Evolutionary conservation across 176 grass and related monocot genomes (phyloP), one percentile per base, ranked within the genome.

Genomic region (Otatea glauca): DNA sequence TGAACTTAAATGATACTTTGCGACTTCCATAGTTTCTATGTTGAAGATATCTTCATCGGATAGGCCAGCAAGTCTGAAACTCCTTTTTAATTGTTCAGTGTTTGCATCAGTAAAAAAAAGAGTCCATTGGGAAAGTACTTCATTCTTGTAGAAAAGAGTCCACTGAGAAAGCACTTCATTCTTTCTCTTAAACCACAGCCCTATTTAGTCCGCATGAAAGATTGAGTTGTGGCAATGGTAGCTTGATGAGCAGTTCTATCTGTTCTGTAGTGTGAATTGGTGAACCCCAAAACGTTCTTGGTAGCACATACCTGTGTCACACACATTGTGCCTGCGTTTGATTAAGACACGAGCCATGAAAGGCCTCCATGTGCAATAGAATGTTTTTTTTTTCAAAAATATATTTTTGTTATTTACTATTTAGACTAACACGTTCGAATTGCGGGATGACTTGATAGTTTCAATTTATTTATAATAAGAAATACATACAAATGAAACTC

Each of bases 81-180:
- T 54, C 15, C 39, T 27, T 60, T 76, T 49, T 66, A 68, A 29
- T 41, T 59, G 13, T 82, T 67, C 29, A 79, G 38, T 43, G 42
- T 44, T 82, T 59, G 79, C 79, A 82, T 38, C 18, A 73, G 18
- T 49, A n/a, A 70, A 63, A 70, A 63, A 69, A 49, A 24, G 37
- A 63, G 38, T 65, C 18, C 21, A 68, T 32, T 17, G 7, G 39
- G 16, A 69, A 71, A 61, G 7, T 12, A 24, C 18, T 41, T 70
- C 24, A 60, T 70, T 78, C 4, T 38, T 63, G 59, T 32, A 16
- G 4, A 23, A 59, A 47, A 9, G 44, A 53, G 9, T 59, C 42
- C 16, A 48, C 9, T 18, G 4, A 4, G 25, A 79, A 79, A 65
- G 2, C 5, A 34, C 60, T 78, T 78, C 18, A 49, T 79, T 79